Conservation (phyloP, 106 monocot genomes). For the Phalaenopsis aphrodite region DNA sequence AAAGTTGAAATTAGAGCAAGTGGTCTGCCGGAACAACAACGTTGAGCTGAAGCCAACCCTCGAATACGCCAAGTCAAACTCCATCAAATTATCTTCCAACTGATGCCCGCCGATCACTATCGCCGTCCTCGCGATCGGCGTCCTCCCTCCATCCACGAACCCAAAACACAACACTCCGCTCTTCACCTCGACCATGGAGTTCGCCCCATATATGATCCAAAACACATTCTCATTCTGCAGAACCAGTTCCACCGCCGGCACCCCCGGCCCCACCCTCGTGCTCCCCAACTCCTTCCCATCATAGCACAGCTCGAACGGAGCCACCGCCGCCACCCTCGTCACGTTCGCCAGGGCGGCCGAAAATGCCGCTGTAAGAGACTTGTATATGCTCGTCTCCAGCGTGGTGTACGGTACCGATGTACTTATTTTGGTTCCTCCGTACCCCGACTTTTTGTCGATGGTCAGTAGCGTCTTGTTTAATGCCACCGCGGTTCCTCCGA, state of each 20-base stretch:
- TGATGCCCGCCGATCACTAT: slow-evolving; percentile 61
- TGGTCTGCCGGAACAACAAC: slow-evolving; percentile 40
- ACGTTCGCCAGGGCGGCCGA: slow-evolving; percentile 5
- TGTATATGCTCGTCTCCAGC: slow-evolving; percentile 44
- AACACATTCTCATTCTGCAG: slow-evolving; percentile 22
- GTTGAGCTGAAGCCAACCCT: slow-evolving; percentile 62
- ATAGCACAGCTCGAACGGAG: slow-evolving; percentile 46
- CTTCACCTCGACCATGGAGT: slow-evolving; percentile 56
- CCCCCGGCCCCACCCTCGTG: slow-evolving; percentile 48
- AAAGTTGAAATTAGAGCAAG: slow-evolving; percentile 67
- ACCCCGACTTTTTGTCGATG: slow-evolving; percentile 33
- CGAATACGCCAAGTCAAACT: slow-evolving; percentile 47
- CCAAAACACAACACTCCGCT: slow-evolving; percentile 42
- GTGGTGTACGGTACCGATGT: slow-evolving; percentile 45
- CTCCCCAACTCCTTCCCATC: slow-evolving; percentile 11
- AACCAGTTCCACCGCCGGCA: slow-evolving; percentile 49
- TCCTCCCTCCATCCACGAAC: slow-evolving; percentile 52
- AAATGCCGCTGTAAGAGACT: slow-evolving; percentile 34
- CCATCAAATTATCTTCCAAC: slow-evolving; percentile 67
- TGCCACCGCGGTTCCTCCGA: slow-evolving; percentile 27
- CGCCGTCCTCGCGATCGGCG: slow-evolving; percentile 34
- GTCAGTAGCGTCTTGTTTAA: slow-evolving; percentile 32
- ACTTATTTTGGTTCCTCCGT: slow-evolving; percentile 66
- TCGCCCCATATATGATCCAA: slow-evolving; percentile 48
- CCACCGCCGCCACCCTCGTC: slow-evolving; percentile 17